Evolutionary conservation across 768 basidiomycete species (phyloP), one percentile per base, ranked within the genome.

Genomic region (Megacollybia marginata): DNA sequence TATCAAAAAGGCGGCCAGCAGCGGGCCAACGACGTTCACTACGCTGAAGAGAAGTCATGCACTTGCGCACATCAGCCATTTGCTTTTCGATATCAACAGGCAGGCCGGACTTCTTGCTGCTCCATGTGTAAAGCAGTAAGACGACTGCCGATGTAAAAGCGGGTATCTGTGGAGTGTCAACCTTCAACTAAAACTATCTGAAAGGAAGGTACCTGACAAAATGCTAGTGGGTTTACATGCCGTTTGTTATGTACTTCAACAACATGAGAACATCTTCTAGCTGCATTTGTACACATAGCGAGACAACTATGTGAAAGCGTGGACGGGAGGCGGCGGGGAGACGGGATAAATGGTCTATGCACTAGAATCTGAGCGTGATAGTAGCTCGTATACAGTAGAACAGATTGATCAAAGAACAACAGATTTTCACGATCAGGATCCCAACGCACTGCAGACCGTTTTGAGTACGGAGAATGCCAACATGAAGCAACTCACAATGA

Each of bases 251-350:
- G 15, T 2, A 40, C 38, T 15, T 40, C 38, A 10, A 44, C 13
- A 11, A 28, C 28, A 44, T 11, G 44, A 44, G n/a, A 19, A 11
- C 78, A 83, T 1, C 85, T 87, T 10, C 88, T 72, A 2, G 91
- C 86, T 0, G 91, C 82, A 52, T 92, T 92, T 18, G 85, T 81
- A 62, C 89, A 92, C 47, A 92, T 91, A 0, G 88, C 86, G 23
- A 28, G 23, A 28, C 33, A 92, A 70, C 0, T 88, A 58, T 67
- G 85, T 82, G 46, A 83, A 74, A 0, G 64, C 1, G 62, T 52
- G 5, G 65, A 60, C 9, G 56, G 55, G 9, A 63, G 72, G 49
- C 80, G 80, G 42, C 73, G n/a, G 18, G 79, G 76, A 0, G 78
- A 78, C 0, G 85, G 85, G 50, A 92, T 84, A 64, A 88, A 91